phyloP scores from a whole-genome alignment of 805 yeast species.

The Wickerhamiella azymoides region DNA sequence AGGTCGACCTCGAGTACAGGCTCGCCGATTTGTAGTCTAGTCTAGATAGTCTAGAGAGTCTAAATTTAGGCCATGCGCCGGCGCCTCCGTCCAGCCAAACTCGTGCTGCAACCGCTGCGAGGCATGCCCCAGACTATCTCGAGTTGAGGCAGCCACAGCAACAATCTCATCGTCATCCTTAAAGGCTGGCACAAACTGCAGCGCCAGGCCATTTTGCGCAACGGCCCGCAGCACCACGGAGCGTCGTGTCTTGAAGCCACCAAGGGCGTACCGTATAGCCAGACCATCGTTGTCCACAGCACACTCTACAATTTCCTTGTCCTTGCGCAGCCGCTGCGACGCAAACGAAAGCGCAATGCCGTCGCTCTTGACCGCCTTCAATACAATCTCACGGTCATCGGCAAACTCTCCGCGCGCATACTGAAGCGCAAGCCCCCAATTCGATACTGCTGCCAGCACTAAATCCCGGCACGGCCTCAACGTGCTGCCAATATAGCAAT shows the following conservation, averaged over 20 bases:
- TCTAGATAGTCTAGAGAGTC: neutral
- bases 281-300: neutral
- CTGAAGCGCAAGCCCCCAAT: neutral
- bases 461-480: neutral
- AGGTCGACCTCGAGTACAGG: conserved; percentile 28
- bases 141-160: neutral
- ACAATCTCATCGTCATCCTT: neutral
- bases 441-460: neutral
- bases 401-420: neutral
- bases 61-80: no score
- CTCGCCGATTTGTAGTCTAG: conserved; percentile 1
- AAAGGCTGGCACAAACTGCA: neutral
- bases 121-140: neutral
- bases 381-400: neutral
- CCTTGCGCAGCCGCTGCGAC: neutral
- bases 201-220: neutral
- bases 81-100: neutral
- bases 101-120: neutral
- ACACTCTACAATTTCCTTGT: neutral
- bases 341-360: neutral
- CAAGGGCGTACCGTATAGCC: neutral
- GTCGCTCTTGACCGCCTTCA: neutral
- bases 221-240: neutral
- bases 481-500: neutral
- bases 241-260: neutral